Base-by-base conservation (phyloP, 1,284 basidiomycete genomes). In the Trichosporon faecale region DNA sequence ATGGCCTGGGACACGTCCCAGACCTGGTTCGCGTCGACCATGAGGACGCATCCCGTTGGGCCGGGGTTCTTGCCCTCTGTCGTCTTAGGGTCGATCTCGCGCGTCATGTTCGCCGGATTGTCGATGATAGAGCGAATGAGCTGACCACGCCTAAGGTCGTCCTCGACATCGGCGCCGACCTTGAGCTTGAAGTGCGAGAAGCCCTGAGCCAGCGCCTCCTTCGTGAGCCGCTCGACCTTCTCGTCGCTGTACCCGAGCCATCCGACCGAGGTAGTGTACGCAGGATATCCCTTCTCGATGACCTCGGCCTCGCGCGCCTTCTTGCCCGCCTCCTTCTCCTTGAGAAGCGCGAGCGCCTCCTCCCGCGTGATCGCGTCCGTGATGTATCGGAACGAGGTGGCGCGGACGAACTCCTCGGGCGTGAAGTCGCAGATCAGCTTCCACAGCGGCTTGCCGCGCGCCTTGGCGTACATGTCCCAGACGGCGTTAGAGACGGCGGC, bases 141-240 rank as follows among this genome's bases (percentile, higher is more conserved):
- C 75, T 88, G 88, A 55, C 93, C 93, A 73, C 95, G 89, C 66
- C 93, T 90, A 66, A 95, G 85, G 84, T 98, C 95, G 79, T 91
- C 90, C 49, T 89, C 88, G 67, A 88, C 86, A 82, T 92, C 87
- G 44, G 91, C 90, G 68, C 95, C 95, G 73, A 98, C 94, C 86
- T 98, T 98, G 90, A 96, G 94, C 86, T 95, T 95, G 88, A 96
- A 95, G 85, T 95, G 93, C 85, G 93, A 94, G 88, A 96, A 96
- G 33, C 95, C 95, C 66, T 88, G 89, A 29, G 87, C 84, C 67
- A 98, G 87, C 33, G 94, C 92, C 79, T 93, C 91, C 78, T 90
- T 90, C 2, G 93, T 97, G 67, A 98, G 87, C 18, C 89, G 88
- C 2, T 89, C 88, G 63, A 98, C 89, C 82, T 98, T 98, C 79